phyloP scores from a whole-genome alignment of 2,329 filamentous ascomycete genomes.

The Nannizzia gypsea region DNA sequence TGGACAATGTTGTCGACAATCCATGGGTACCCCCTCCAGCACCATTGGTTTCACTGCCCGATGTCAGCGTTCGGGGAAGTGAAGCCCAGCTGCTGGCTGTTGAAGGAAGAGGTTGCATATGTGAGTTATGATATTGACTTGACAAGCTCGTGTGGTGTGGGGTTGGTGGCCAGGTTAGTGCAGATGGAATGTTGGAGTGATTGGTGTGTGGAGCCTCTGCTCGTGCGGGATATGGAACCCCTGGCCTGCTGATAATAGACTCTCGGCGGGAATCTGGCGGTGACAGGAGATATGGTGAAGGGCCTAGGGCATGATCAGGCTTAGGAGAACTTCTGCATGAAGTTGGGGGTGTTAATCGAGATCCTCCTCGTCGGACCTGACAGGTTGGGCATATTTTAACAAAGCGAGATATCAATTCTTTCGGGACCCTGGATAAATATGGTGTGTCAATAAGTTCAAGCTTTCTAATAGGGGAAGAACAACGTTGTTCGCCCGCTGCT shows the following conservation, averaged over 20 bases:
- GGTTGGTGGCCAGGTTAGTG: slow-evolving; percentile 10
- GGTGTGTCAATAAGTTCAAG: background rate
- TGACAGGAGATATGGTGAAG: slow-evolving; percentile 28
- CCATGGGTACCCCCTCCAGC: slow-evolving; percentile 1
- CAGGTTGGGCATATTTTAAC: slow-evolving; percentile 42
- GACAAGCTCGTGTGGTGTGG: slow-evolving; percentile 13
- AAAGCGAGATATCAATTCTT: slow-evolving; percentile 41
- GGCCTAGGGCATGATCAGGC: slow-evolving; percentile 21
- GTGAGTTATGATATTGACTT: slow-evolving; percentile 17
- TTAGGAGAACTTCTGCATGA: slow-evolving; percentile 30
- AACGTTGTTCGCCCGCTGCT: background rate
- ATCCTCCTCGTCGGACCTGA: slow-evolving; percentile 35
- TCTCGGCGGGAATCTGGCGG: slow-evolving; percentile 28
- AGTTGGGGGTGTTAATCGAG: slow-evolving; percentile 31
- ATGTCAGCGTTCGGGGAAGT: slow-evolving; percentile 10
- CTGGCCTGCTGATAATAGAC: slow-evolving; percentile 23
- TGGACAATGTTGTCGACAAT: slow-evolving; percentile 2
- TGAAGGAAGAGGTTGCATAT: slow-evolving; percentile 21
- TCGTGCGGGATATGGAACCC: slow-evolving; percentile 10
- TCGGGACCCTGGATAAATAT: slow-evolving; percentile 35
- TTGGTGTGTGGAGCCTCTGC: slow-evolving; percentile 8
- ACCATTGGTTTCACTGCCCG: background rate
- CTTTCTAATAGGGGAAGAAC: background rate
- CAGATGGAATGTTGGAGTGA: slow-evolving; percentile 1
- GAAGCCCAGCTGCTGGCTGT: slow-evolving; percentile 9